Evolutionary conservation across 164 flowering plant genomes (phyloP).

Genomic region (Annona cherimola): DNA sequence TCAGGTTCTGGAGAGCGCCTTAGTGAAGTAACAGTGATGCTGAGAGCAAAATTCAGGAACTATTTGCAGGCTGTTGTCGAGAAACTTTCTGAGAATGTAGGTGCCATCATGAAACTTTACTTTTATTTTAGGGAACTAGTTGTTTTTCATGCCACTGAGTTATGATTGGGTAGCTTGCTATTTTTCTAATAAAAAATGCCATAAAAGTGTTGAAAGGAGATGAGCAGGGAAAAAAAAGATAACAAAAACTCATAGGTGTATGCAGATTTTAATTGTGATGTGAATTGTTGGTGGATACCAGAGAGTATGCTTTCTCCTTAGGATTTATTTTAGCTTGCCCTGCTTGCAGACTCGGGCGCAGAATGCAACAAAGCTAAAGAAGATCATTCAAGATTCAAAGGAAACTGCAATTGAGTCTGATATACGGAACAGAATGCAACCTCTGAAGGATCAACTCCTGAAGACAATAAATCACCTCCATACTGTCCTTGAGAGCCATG

Average conservation of each 20-base stretch:
- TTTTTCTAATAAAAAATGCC: neutral
- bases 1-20: slow-evolving; percentile 78
- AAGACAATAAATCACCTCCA: slow-evolving; percentile 73
- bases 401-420: slow-evolving; percentile 68
- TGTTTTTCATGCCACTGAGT: neutral
- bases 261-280: neutral
- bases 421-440: slow-evolving; percentile 73
- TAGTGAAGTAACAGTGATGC: slow-evolving; percentile 88
- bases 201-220: neutral
- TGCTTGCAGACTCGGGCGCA: slow-evolving; percentile 63
- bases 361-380: slow-evolving; percentile 67
- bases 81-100: slow-evolving; percentile 82
- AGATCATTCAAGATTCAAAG: slow-evolving; percentile 80
- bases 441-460: slow-evolving; percentile 60
- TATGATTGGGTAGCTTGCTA: neutral
- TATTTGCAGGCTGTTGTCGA: slow-evolving; percentile 85
- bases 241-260: neutral
- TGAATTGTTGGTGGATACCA: neutral
- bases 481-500: slow-evolving; percentile 56
- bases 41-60: slow-evolving; percentile 84
- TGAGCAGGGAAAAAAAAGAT: neutral
- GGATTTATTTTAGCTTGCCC: neutral
- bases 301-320: neutral
- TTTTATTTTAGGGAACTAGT: neutral
- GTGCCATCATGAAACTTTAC: slow-evolving; percentile 21